These are phyloP conservation scores for Postia placenta DNA, from an alignment of 768 basidiomycete species.

Conservation along the genomic window DNA sequence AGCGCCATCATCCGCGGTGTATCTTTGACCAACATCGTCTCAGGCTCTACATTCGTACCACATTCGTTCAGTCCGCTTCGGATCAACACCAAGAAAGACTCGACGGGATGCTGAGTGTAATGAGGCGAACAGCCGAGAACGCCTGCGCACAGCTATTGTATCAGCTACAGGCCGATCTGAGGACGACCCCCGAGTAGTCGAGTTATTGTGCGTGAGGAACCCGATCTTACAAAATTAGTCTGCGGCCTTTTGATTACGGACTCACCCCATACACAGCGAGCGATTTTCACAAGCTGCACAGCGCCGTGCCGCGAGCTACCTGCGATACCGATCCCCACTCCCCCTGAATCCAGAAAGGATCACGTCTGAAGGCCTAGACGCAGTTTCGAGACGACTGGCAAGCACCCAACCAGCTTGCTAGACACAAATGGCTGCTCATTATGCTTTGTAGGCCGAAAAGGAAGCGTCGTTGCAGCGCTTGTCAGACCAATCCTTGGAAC, in stretches of 20 bases:
- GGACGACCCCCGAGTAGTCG: conserved; percentile 2
- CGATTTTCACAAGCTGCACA: neutral
- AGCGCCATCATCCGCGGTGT: neutral
- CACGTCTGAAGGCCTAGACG: neutral
- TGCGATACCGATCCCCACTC: conserved; percentile 8
- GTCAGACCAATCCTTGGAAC: conserved; percentile 1
- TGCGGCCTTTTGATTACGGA: neutral
- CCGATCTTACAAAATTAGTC: neutral
- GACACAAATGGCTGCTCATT: neutral
- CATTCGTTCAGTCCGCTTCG: neutral
- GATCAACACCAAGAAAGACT: neutral
- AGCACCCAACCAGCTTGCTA: neutral
- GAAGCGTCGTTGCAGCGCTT: conserved; percentile 9
- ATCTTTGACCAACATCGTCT: neutral
- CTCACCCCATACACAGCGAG: neutral
- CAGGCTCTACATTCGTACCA: conserved; percentile 12
- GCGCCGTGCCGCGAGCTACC: neutral
- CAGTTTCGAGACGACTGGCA: neutral
- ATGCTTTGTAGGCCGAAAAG: conserved; percentile 5
- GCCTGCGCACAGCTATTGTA: conserved; percentile 4
- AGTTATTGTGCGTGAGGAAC: neutral
- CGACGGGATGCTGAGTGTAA: neutral
- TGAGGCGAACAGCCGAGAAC: neutral
- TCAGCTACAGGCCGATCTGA: neutral
- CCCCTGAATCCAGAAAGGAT: neutral